These are phyloP conservation scores for Cryptococcus maquisensis DNA, from an alignment of 1,284 basidiomycete genomes.

Conservation along the genomic window DNA sequence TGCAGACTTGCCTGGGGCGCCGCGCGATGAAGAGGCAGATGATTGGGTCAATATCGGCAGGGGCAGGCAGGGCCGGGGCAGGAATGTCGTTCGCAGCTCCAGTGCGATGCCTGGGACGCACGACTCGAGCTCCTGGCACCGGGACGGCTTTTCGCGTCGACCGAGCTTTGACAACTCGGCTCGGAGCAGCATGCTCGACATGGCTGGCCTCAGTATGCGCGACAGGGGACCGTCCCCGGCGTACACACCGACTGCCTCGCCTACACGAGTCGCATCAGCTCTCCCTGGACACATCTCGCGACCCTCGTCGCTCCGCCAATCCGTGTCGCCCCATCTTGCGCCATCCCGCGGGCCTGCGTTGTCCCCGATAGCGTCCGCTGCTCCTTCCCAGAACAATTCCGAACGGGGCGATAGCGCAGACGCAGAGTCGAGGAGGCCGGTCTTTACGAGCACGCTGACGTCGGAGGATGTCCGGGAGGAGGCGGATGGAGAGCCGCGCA, in stretches of 20 bases:
- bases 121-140: conserved; percentile 25
- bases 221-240: conserved; percentile 47
- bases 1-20: conserved; percentile 33
- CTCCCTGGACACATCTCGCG: conserved; percentile 4
- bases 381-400: conserved; percentile 22
- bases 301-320: conserved; percentile 13
- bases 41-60: conserved; percentile 12
- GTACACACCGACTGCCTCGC: conserved; percentile 31
- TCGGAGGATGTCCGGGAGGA: conserved; percentile 8
- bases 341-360: conserved; percentile 17
- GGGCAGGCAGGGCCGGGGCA: neutral
- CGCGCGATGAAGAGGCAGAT: conserved; percentile 10
- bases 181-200: conserved; percentile 1
- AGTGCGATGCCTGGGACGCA: conserved; percentile 36
- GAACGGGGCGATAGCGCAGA: conserved; percentile 25
- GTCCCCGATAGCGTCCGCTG: conserved; percentile 31
- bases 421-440: conserved; percentile 6
- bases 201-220: conserved; percentile 12
- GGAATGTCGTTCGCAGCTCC: conserved; percentile 19
- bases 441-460: conserved; percentile 3
- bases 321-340: conserved; percentile 1
- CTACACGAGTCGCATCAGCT: neutral
- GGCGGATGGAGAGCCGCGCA: conserved; percentile 1
- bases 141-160: conserved; percentile 25
- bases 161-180: conserved; percentile 16